Evolutionary conservation across 2,329 filamentous ascomycete genomes (phyloP).

Genomic region (Cadophora malorum): DNA sequence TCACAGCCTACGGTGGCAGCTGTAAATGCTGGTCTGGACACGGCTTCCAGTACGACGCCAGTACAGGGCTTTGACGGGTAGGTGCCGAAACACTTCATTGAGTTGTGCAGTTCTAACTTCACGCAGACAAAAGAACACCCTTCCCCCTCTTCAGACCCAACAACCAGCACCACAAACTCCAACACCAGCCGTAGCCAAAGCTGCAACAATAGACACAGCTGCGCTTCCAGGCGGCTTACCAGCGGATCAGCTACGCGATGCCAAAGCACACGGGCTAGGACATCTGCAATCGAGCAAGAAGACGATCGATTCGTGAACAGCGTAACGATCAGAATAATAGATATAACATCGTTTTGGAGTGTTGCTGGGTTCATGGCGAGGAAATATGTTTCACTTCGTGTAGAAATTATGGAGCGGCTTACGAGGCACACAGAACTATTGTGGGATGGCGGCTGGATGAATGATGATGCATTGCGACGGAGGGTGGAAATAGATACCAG

Average conservation of each 20-base stretch:
- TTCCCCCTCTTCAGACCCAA: background rate
- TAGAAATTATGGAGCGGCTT: background rate
- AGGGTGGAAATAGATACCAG: conserved; percentile 27
- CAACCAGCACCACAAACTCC: background rate
- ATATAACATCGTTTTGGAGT: too few relatives aligned
- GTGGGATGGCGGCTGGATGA: background rate
- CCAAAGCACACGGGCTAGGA: conserved; percentile 36
- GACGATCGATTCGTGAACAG: conserved; percentile 31
- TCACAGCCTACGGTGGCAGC: conserved; percentile 36
- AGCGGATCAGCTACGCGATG: conserved; percentile 45
- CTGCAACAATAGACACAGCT: conserved; percentile 42
- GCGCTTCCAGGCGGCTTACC: conserved; percentile 51
- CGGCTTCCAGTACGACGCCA: conserved; percentile 40
- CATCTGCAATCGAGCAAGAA: conserved; percentile 38
- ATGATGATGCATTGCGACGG: background rate
- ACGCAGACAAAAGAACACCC: background rate
- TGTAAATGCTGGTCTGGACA: conserved; percentile 40
- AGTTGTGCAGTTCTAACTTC: background rate
- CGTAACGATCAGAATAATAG: too few relatives aligned
- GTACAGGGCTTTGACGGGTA: conserved; percentile 35
- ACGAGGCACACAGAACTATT: background rate
- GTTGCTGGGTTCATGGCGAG: too few relatives aligned
- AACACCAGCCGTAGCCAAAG: conserved; percentile 29
- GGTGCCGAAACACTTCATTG: conserved; percentile 9
- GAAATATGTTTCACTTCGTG: background rate